Evolutionary conservation across 2,329 filamentous ascomycete species (phyloP).

Genomic region (Fusarium drepaniforme): DNA sequence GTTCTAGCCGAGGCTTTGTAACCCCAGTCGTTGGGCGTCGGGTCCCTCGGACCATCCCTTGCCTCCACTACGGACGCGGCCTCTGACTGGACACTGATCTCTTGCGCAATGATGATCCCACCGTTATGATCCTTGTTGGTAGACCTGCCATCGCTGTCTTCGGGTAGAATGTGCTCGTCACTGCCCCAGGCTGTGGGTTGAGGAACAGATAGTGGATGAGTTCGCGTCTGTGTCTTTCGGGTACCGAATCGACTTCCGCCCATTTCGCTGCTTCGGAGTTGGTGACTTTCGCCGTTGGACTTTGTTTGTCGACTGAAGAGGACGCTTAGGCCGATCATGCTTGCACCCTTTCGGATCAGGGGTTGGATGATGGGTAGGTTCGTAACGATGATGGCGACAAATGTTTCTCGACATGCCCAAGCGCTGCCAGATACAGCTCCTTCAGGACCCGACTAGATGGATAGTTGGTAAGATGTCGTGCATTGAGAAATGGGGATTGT

Average conservation of each 20-base stretch:
- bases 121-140: conserved; percentile 4
- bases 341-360: conserved; percentile 34
- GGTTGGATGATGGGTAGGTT: conserved; percentile 46
- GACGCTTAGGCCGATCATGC: conserved; percentile 32
- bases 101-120: conserved; percentile 36
- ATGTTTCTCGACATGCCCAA: conserved; percentile 55
- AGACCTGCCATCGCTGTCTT: conserved; percentile 6
- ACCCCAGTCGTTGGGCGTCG: conserved; percentile 30
- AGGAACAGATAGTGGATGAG: conserved; percentile 25
- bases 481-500: background rate
- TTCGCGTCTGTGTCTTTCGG: conserved; percentile 5
- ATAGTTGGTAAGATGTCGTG: background rate
- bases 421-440: conserved; percentile 34
- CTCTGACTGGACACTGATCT: conserved; percentile 36
- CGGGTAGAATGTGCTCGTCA: conserved; percentile 37
- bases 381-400: conserved; percentile 53
- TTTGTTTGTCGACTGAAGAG: conserved; percentile 32
- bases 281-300: conserved; percentile 36
- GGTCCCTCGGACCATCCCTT: conserved; percentile 2
- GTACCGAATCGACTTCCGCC: conserved; percentile 29
- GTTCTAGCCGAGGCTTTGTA: conserved; percentile 21
- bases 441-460: conserved; percentile 23
- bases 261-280: conserved; percentile 31
- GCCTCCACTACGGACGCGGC: background rate
- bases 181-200: conserved; percentile 36